Evolutionary conservation across 352 stramenopile species (phyloP).

Genomic region (Pythium dissimile): DNA sequence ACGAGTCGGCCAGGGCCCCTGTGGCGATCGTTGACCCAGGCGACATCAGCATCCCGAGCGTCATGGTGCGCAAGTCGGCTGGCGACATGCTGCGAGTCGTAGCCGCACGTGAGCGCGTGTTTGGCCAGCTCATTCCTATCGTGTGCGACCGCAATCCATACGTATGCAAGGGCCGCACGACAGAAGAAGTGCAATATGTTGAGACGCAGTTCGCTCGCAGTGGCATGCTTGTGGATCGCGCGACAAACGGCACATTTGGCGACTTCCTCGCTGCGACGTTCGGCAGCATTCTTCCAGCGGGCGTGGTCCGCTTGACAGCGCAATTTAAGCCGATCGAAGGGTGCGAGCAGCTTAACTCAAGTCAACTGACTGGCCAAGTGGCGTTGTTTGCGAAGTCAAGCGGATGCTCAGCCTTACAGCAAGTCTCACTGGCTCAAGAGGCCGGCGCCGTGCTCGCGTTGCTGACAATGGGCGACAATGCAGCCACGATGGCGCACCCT

Average conservation of each 20-base stretch:
- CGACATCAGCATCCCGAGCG: slow-evolving; percentile 47
- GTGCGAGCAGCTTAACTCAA: not conserved
- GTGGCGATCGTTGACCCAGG: slow-evolving; percentile 36
- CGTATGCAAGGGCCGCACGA: slow-evolving; percentile 30
- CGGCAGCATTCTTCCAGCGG: slow-evolving; percentile 37
- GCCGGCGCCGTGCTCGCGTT: slow-evolving; percentile 40
- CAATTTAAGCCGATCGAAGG: slow-evolving; percentile 20
- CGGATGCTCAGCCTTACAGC: slow-evolving; percentile 43
- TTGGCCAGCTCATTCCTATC: slow-evolving; percentile 54
- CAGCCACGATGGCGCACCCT: slow-evolving; percentile 29
- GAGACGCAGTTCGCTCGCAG: slow-evolving; percentile 25
- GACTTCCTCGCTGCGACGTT: slow-evolving; percentile 53
- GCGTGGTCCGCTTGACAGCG: slow-evolving; percentile 20
- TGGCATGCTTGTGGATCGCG: slow-evolving; percentile 27
- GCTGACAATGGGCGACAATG: slow-evolving; percentile 32
- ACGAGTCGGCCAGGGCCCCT: slow-evolving; percentile 40
- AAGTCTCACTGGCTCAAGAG: slow-evolving; percentile 42
- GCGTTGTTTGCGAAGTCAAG: slow-evolving; percentile 29
- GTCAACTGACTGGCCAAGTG: slow-evolving; percentile 20
- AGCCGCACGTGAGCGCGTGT: slow-evolving; percentile 24
- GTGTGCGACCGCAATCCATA: slow-evolving; percentile 48
- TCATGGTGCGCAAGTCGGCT: slow-evolving; percentile 58
- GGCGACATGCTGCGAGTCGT: slow-evolving; percentile 44
- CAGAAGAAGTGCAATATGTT: slow-evolving; percentile 39
- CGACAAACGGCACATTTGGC: slow-evolving; percentile 24